A percentile compares a stretch with the other conserved stretches of the same genome.
Conservation (phyloP, 2,329 filamentous ascomycete species). For the Tolypocladium tundrense region DNA sequence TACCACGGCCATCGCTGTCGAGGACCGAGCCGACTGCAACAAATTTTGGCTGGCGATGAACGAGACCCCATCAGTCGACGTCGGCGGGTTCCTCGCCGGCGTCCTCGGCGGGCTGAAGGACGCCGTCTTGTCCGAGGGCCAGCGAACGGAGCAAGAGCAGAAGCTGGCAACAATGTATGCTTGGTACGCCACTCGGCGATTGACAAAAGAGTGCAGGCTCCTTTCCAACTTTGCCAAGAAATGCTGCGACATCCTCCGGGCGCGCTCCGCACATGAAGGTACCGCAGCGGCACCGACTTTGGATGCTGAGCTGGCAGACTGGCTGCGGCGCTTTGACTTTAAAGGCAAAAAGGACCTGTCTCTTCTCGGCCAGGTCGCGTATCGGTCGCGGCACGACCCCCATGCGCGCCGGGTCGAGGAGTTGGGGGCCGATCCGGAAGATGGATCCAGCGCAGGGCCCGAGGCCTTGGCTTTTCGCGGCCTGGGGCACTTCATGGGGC, state of each 20-base stretch:
- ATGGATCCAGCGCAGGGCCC: background rate
- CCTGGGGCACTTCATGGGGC: conserved; percentile 31
- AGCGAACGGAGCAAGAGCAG: background rate
- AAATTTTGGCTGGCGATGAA: conserved; percentile 36
- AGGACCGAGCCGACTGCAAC: conserved; percentile 19
- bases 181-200: conserved; percentile 10
- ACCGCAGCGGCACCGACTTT: background rate
- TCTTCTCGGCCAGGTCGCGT: conserved; percentile 2
- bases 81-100: conserved; percentile 17
- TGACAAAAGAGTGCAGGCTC: conserved; percentile 12
- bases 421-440: conserved; percentile 5
- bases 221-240: conserved; percentile 1
- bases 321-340: background rate
- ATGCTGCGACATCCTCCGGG: background rate
- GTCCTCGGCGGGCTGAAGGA: conserved; percentile 10
- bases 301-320: background rate
- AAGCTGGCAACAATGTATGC: conserved; percentile 2
- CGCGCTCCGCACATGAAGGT: background rate
- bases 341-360: background rate
- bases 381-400: conserved; percentile 7
- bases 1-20: conserved; percentile 33
- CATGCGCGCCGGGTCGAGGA: conserved; percentile 8
- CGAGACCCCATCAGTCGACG: conserved; percentile 7
- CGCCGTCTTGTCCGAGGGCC: background rate
- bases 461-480: background rate